These are phyloP conservation scores for Lentinula raphanica DNA, from an alignment of 768 basidiomycete species.

Conservation along the genomic window DNA sequence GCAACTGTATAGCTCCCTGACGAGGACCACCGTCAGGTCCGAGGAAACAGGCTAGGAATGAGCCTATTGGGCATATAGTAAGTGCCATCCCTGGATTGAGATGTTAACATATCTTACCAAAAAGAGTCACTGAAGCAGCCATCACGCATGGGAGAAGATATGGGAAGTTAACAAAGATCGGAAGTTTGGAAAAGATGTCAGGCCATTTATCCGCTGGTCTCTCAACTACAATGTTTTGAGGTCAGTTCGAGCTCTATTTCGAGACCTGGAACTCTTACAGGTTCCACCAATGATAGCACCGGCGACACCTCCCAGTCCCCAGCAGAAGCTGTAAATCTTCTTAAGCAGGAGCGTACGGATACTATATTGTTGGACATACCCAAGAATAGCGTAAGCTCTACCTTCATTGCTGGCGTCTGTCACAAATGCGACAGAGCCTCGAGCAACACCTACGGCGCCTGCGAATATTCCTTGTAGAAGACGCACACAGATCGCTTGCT, in stretches of 20 bases:
- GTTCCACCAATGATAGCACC: slow-evolving; percentile 83
- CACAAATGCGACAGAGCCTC: slow-evolving; percentile 80
- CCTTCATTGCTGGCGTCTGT: slow-evolving; percentile 93
- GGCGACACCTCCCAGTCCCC: slow-evolving; percentile 94
- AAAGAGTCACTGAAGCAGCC: slow-evolving; percentile 71
- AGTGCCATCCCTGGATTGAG: background rate
- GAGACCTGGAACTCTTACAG: slow-evolving; percentile 34
- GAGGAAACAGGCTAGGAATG: slow-evolving; percentile 83
- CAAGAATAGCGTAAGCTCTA: slow-evolving; percentile 89
- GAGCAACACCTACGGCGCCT: slow-evolving; percentile 91
- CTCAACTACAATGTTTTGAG: slow-evolving; percentile 52
- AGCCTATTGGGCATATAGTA: slow-evolving; percentile 45
- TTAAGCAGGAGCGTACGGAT: background rate
- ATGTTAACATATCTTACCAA: slow-evolving; percentile 44
- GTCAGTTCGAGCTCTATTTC: slow-evolving; percentile 11
- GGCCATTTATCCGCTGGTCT: slow-evolving; percentile 87
- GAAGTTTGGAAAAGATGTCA: slow-evolving; percentile 54
- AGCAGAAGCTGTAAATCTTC: slow-evolving; percentile 61
- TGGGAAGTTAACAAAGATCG: slow-evolving; percentile 74
- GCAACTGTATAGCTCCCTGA: slow-evolving; percentile 77
- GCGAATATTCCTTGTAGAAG: slow-evolving; percentile 89
- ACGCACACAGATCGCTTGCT: slow-evolving; percentile 81
- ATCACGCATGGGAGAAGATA: slow-evolving; percentile 86
- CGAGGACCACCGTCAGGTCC: slow-evolving; percentile 87
- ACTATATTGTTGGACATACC: slow-evolving; percentile 35